Base-by-base conservation (phyloP, 179 eudicot genomes). In the Patellifolia procumbens region DNA sequence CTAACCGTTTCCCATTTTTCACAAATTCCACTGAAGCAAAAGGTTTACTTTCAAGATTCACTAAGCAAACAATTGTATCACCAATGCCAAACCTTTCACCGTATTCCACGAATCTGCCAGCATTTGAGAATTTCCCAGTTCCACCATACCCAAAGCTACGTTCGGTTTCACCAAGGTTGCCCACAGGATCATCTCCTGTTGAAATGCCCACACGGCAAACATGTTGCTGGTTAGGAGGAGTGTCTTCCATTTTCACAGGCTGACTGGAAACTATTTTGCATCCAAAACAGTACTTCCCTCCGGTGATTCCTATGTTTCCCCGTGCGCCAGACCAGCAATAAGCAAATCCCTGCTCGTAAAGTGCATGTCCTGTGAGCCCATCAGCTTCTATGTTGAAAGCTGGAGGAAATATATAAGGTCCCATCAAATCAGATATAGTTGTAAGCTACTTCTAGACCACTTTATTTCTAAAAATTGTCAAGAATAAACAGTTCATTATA, bases 261-360 rank as follows among this genome's bases (percentile, higher is more conserved):
- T 91, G 91, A 19, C 24, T 64, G 52, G 86, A 80, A 42, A 89
- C 52, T 63, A 91, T 67, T 86, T 67, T 89, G 91, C 89, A 91
- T 46, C 93, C 86, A 72, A 91, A 89, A 79, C 83, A 91, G 75
- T 87, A 91, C 77, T 81, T 91, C 17, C 93, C 96, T 69, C 87
- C 79, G 3, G 58, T 81, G 31, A 91, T 87, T 60, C 96, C 93
- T 3, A 89, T 72, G 66, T 83, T 89, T 29, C 85, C 96, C 45
- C 91, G 91, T 28, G 91, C 89, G 77, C 96, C 96, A 67, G 96
- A 88, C 96, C 96, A 91, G 70, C 93, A 89, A 69, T 91, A 88
- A 56, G 91, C 88, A 79, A 89, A 91, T 45, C 90, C 91, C 20
- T 86, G 68, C 65, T 87, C 87, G 56, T 76, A 79, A 34, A 89